phyloP scores from a whole-genome alignment of 441 rosid genomes.

The Gossypium aridum region DNA sequence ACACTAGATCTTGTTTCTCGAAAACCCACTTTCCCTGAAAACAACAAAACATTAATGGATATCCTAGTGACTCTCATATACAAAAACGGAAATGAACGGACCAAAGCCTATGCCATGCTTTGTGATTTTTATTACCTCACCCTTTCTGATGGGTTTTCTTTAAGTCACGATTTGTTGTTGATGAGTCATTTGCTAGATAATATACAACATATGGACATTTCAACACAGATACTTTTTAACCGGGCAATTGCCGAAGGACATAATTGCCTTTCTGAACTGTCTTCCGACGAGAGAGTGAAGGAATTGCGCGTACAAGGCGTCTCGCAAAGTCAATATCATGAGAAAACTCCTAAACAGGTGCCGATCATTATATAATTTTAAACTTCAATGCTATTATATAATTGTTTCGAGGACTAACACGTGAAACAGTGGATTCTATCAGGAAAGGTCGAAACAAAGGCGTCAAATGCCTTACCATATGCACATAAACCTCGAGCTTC shows the following conservation, averaged over 20 bases:
- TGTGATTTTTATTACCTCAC: constrained; percentile 68
- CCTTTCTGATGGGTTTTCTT: constrained; percentile 47
- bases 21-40: constrained; percentile 53
- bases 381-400: not conserved
- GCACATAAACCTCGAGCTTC: constrained; percentile 71
- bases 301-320: constrained; percentile 73
- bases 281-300: constrained; percentile 59
- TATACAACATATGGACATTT: constrained; percentile 57
- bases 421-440: constrained; percentile 7
- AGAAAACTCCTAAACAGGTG: constrained; percentile 71
- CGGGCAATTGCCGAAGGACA: constrained; percentile 71
- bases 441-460: constrained; percentile 65
- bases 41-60: constrained; percentile 56
- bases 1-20: constrained; percentile 51
- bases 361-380: not conserved
- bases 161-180: constrained; percentile 49
- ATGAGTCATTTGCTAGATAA: constrained; percentile 68
- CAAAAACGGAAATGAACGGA: constrained; percentile 63
- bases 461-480: constrained; percentile 72
- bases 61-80: constrained; percentile 51
- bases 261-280: constrained; percentile 53
- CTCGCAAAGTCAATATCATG: constrained; percentile 63
- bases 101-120: constrained; percentile 76
- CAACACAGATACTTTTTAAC: constrained; percentile 67
- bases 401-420: not conserved